Evolutionary conservation across 148 eudicot genomes (phyloP).

Genomic region (Mesembryanthemum crystallinum): DNA sequence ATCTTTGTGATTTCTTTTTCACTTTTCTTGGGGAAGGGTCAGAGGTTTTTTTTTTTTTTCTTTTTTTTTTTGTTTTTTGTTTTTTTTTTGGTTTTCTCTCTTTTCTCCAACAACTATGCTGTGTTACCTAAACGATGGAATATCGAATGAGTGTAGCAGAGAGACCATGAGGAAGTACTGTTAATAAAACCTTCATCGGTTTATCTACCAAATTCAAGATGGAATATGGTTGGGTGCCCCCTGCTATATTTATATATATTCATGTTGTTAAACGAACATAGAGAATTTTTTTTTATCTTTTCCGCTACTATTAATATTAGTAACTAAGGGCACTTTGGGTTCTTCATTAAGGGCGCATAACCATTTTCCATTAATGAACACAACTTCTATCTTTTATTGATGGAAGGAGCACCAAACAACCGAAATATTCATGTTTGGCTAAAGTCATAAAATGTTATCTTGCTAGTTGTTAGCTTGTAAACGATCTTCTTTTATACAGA

Average conservation of each 20-base stretch:
- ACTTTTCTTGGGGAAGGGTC: neutral
- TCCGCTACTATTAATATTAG: no score
- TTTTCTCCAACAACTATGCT: neutral
- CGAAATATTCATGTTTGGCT: neutral
- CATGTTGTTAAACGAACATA: no score
- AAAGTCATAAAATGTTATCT: neutral
- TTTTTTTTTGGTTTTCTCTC: neutral
- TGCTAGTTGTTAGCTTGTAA: neutral
- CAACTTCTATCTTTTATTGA: neutral
- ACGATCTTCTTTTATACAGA: neutral
- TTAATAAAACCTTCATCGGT: no score
- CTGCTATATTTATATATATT: no score
- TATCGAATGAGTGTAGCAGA: no score
- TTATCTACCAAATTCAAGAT: no score
- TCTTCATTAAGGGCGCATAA: no score
- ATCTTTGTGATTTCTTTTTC: neutral
- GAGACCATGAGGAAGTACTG: no score
- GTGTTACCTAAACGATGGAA: no score
- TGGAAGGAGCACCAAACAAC: neutral
- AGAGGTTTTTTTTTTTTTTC: neutral
- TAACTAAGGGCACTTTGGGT: no score
- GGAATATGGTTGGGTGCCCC: no score
- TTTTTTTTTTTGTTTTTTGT: neutral
- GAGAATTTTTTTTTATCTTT: no score
- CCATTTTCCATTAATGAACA: neutral